Evolutionary conservation across 2,329 filamentous ascomycete species (phyloP).

Genomic region (Leptographium galeiforme): DNA sequence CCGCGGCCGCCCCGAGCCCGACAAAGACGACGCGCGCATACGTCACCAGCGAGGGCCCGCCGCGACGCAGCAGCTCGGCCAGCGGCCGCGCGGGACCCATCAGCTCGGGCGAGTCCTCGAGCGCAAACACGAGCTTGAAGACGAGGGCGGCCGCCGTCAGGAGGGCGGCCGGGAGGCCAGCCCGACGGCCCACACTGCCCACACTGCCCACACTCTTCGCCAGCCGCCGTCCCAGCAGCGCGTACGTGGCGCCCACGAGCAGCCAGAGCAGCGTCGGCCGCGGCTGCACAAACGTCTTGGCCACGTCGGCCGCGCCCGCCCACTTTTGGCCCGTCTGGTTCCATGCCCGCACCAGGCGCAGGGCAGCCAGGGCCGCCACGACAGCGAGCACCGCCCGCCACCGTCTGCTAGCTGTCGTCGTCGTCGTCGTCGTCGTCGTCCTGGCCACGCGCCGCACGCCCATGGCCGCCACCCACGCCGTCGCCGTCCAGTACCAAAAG

Average conservation of each 20-base stretch:
- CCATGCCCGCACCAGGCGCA: constrained; percentile 65
- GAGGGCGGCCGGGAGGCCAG: constrained; percentile 18
- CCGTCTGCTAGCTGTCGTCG: neutral
- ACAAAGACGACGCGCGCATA: constrained; percentile 37
- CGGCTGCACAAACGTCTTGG: constrained; percentile 52
- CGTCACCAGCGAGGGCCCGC: constrained; percentile 30
- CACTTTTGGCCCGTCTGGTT: constrained; percentile 97
- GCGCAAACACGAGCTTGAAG: constrained; percentile 85
- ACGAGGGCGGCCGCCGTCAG: constrained; percentile 46
- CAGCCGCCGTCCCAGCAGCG: constrained; percentile 37
- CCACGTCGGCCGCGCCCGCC: constrained; percentile 79
- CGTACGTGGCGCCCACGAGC: constrained; percentile 57
- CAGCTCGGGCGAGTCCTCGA: constrained; percentile 77
- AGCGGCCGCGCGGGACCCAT: constrained; percentile 34
- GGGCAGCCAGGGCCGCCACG: constrained; percentile 40
- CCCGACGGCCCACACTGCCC: constrained; percentile 17
- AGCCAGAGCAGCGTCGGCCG: constrained; percentile 61
- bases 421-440: neutral
- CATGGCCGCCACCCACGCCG: constrained; percentile 51
- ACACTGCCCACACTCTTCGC: constrained; percentile 21
- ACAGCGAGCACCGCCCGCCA: constrained; percentile 6
- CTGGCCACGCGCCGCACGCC: constrained; percentile 28
- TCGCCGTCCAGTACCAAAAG: constrained; percentile 90
- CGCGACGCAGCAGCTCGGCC: constrained; percentile 25
- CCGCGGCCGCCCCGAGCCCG: constrained; percentile 26